Evolutionary conservation across 2,329 filamentous ascomycete species (phyloP).

Genomic region (Xylaria sp.): DNA sequence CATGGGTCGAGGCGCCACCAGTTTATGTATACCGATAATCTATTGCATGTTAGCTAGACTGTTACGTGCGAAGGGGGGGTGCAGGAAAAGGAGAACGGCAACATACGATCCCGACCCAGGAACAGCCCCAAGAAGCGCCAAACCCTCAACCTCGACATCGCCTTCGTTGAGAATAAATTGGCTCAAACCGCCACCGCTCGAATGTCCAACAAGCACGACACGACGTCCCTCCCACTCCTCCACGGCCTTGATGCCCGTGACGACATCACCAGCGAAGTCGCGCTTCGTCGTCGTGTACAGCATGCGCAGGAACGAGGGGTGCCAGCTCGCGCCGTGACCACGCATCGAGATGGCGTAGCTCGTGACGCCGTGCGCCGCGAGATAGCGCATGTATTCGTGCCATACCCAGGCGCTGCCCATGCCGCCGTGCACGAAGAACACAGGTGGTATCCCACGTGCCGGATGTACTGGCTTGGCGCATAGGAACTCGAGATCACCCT

Average conservation of each 20-base stretch:
- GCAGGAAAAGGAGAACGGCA: not conserved
- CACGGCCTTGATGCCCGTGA: slow-evolving; percentile 50
- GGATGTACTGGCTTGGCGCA: slow-evolving; percentile 43
- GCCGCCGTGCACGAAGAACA: slow-evolving; percentile 61
- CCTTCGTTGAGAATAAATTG: slow-evolving; percentile 55
- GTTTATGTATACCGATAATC: slow-evolving; percentile 50
- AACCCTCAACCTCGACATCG: slow-evolving; percentile 48
- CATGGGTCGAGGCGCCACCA: slow-evolving; percentile 54
- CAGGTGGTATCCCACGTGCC: slow-evolving; percentile 39
- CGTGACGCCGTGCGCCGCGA: slow-evolving; percentile 50
- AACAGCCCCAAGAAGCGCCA: slow-evolving; percentile 54
- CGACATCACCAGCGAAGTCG: slow-evolving; percentile 51
- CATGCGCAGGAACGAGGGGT: slow-evolving; percentile 55
- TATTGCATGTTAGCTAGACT: slow-evolving; percentile 28
- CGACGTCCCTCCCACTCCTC: slow-evolving; percentile 40
- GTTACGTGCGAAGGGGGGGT: too few species aligned
- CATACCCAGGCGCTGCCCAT: slow-evolving; percentile 61
- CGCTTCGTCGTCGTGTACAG: slow-evolving; percentile 51
- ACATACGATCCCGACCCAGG: slow-evolving; percentile 56
- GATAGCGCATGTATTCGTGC: slow-evolving; percentile 57
- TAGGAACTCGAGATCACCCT: slow-evolving; percentile 57
- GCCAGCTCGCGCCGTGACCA: slow-evolving; percentile 45
- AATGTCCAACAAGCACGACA: slow-evolving; percentile 56
- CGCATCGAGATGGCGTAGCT: slow-evolving; percentile 60
- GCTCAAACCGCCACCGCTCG: slow-evolving; percentile 55